Evolutionary conservation across 2,329 filamentous ascomycete genomes (phyloP), one percentile per base, ranked within the genome.

Genomic region (Pseudogymnoascus sp.): DNA sequence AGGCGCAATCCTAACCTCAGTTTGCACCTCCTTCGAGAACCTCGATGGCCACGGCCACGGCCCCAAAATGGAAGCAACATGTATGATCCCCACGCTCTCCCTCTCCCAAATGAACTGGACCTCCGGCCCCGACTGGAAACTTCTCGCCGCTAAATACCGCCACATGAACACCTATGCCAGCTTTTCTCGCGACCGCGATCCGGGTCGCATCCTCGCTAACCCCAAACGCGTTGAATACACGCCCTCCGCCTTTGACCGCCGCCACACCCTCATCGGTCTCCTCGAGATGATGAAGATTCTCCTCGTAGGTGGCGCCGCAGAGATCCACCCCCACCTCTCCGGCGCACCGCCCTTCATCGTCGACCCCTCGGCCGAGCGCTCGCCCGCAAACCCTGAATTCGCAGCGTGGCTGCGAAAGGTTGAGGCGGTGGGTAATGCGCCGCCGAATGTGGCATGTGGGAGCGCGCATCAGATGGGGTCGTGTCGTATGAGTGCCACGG

Each of bases 391-490:
- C 66, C 72, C 79, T 1, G 73, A 70, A 1, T 90, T 91, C 72
- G 75, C 77, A 32, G 74, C 76, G 7, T 91, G 88, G 88, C 73
- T 89, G 2, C 70, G 71, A 4, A 70, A 75, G 58, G 63, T 86
- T 9, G 73, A 79, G 61, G 69, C 69, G 35, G 74, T 82, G 18
- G 78, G 80, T 37, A 80, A 79, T 58, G 75, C 74, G 62, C 76
- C 78, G n/a, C 81, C 82, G 0, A 75, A 78, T 30, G 76, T 78
- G 18, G 71, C 75, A n/a, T 89, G 84, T 67, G 74, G 78, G 30
- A 88, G 84, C n/a, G 89, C 89, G 16, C 89, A 93, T 73, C 89
- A 92, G 75, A 92, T 92, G 89, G 87, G 88, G 22, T 84, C 84
- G 8, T 89, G 87, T 68, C 78, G 87, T 2, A 93, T 92, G 89